These are phyloP conservation scores for Xylaria telfairii DNA, from an alignment of 495 filamentous ascomycete genomes.

Conservation along the genomic window DNA sequence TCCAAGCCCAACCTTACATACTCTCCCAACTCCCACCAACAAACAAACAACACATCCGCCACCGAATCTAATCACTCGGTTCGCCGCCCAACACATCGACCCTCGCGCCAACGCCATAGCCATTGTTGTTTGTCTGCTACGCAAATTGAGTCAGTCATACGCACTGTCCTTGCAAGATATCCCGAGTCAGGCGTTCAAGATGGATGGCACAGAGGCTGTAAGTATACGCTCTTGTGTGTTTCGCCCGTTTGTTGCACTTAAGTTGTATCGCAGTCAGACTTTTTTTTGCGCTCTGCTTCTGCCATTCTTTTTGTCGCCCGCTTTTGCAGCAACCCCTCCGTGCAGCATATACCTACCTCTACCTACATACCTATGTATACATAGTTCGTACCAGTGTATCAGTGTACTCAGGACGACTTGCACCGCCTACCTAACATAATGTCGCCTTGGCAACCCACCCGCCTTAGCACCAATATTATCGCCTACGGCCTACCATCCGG, in stretches of 20 bases:
- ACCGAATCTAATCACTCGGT: neutral
- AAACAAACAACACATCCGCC: neutral
- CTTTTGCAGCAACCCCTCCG: neutral
- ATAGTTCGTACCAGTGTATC: neutral
- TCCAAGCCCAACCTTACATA: too few relatives aligned
- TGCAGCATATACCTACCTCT: neutral
- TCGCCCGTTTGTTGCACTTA: conserved; percentile 1
- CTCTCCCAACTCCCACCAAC: conserved; percentile 9
- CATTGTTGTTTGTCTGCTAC: neutral
- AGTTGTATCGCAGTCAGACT: neutral
- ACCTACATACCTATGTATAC: neutral
- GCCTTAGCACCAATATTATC: neutral
- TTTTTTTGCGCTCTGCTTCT: conserved; percentile 1
- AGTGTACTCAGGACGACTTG: too few relatives aligned
- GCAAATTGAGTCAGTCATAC: neutral
- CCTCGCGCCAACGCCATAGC: neutral
- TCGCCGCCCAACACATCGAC: neutral
- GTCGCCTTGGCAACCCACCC: neutral
- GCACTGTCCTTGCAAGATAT: neutral
- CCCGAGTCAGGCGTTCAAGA: conserved; percentile 17
- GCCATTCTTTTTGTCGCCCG: neutral
- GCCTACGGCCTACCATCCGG: neutral
- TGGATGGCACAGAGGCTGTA: conserved; percentile 22
- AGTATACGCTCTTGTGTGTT: neutral
- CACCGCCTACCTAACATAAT: neutral